Evolutionary conservation across 441 rosid species (phyloP).

Genomic region (Jatropha podagrica): DNA sequence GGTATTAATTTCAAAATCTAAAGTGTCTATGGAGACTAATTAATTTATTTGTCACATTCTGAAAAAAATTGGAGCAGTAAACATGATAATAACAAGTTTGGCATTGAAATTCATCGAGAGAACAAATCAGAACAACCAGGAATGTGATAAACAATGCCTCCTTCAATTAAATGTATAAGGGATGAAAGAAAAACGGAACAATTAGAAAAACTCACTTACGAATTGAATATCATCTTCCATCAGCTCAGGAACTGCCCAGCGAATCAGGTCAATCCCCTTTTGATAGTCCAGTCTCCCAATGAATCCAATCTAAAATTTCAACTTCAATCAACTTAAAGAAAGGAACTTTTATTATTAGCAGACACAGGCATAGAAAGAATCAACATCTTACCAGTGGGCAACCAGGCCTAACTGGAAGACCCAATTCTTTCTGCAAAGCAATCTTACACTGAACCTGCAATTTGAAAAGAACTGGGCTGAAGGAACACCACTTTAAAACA

Average conservation of each 20-base stretch:
- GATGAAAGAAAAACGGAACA: background rate
- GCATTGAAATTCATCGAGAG: background rate
- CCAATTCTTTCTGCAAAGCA: slow-evolving; percentile 87
- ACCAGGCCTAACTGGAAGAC: slow-evolving; percentile 77
- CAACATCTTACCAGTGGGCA: slow-evolving; percentile 67
- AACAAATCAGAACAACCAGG: background rate
- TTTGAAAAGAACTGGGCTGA: slow-evolving; percentile 24
- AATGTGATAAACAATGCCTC: background rate
- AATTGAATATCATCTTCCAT: slow-evolving; percentile 88
- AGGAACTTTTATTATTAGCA: slow-evolving; percentile 4
- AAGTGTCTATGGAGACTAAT: background rate
- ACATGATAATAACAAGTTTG: background rate
- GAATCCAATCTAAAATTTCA: slow-evolving; percentile 75
- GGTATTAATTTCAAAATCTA: background rate
- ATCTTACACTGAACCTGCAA: slow-evolving; percentile 74
- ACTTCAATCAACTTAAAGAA: slow-evolving; percentile 21
- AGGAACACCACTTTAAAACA: slow-evolving; percentile 13
- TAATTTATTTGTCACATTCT: background rate
- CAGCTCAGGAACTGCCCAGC: slow-evolving; percentile 62
- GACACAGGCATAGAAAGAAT: slow-evolving; percentile 1
- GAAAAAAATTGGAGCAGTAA: background rate
- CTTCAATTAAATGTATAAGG: background rate
- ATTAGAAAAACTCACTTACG: slow-evolving; percentile 53
- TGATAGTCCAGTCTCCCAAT: slow-evolving; percentile 96
- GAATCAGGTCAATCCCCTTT: slow-evolving; percentile 90